Conservation (phyloP, 345 rosid species). For the Syzygium aromaticum region DNA sequence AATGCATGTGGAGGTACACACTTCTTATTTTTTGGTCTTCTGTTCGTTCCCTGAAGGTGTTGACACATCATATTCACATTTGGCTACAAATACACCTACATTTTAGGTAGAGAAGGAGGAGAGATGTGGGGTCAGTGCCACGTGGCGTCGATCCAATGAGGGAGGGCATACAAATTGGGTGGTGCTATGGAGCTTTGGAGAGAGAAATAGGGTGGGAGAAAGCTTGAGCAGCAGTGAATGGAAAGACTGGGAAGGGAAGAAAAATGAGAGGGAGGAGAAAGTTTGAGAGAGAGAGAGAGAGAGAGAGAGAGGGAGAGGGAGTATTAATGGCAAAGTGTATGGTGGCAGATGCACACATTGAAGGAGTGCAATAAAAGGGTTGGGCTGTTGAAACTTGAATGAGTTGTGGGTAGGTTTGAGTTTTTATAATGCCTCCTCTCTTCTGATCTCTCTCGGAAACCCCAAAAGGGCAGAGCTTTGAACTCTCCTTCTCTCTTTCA, state of each 20-base stretch:
- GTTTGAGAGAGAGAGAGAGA: neutral
- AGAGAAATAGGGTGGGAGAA: neutral
- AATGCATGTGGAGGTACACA: neutral
- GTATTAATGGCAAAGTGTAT: slow-evolving; percentile 42
- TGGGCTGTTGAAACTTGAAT: slow-evolving; percentile 17
- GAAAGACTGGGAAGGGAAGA: slow-evolving; percentile 47
- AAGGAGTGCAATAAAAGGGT: slow-evolving; percentile 69
- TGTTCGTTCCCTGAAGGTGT: slow-evolving; percentile 2
- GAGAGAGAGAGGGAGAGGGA: neutral
- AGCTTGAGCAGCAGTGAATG: neutral
- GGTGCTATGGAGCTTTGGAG: neutral
- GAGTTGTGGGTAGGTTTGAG: slow-evolving; percentile 57
- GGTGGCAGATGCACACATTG: slow-evolving; percentile 77
- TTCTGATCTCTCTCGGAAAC: neutral
- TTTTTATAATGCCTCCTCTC: slow-evolving; percentile 37
- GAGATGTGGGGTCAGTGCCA: slow-evolving; percentile 7
- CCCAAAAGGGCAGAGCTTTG: neutral
- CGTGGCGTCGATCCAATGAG: slow-evolving; percentile 15
- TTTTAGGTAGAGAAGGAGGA: slow-evolving; percentile 4
- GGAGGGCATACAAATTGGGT: neutral
- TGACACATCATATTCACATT: slow-evolving; percentile 17
- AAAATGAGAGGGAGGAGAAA: slow-evolving; percentile 28
- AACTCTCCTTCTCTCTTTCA: slow-evolving; percentile 10
- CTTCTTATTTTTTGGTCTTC: neutral
- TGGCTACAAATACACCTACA: slow-evolving; percentile 6